Evolutionary conservation across 495 filamentous ascomycete species (phyloP).

Genomic region (Xylona heveae): DNA sequence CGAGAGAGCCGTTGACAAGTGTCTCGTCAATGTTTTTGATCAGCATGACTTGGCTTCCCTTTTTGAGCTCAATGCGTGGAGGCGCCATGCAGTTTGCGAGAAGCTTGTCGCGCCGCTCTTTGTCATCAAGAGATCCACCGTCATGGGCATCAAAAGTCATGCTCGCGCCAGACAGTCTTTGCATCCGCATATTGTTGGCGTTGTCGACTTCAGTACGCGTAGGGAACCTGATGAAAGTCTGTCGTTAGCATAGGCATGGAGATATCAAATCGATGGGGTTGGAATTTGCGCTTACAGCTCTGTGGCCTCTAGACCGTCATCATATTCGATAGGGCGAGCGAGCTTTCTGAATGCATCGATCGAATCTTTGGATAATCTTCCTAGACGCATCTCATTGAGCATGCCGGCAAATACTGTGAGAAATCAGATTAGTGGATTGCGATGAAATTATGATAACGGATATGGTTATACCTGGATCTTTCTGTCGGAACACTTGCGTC

Average conservation of each 20-base stretch:
- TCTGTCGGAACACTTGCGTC: conserved; percentile 90
- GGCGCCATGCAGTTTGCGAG: conserved; percentile 88
- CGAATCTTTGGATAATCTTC: conserved; percentile 48
- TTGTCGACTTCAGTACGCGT: conserved; percentile 77
- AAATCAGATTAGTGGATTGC: conserved; percentile 5
- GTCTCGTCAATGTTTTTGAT: conserved; percentile 96
- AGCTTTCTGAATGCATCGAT: conserved; percentile 49
- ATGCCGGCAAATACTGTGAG: conserved; percentile 73
- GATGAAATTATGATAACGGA: conserved; percentile 4
- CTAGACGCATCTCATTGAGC: conserved; percentile 93
- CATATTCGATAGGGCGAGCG: conserved; percentile 42
- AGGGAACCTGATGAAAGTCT: conserved; percentile 41
- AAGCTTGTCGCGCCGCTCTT: conserved; percentile 46
- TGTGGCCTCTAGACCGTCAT: conserved; percentile 68
- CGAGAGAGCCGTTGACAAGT: conserved; percentile 85
- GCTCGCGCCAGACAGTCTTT: conserved; percentile 39
- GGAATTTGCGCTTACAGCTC: conserved; percentile 41
- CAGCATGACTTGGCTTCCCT: conserved; percentile 93
- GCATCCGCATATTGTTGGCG: conserved; percentile 60
- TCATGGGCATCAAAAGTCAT: conserved; percentile 52
- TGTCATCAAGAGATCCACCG: conserved; percentile 50
- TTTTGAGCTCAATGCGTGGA: conserved; percentile 52
- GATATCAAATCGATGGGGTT: not conserved
- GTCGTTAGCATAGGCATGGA: not conserved
- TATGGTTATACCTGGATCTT: conserved; percentile 46